phyloP scores from a whole-genome alignment of 306 rosid genomes.

The Citrullus colocynthis region DNA sequence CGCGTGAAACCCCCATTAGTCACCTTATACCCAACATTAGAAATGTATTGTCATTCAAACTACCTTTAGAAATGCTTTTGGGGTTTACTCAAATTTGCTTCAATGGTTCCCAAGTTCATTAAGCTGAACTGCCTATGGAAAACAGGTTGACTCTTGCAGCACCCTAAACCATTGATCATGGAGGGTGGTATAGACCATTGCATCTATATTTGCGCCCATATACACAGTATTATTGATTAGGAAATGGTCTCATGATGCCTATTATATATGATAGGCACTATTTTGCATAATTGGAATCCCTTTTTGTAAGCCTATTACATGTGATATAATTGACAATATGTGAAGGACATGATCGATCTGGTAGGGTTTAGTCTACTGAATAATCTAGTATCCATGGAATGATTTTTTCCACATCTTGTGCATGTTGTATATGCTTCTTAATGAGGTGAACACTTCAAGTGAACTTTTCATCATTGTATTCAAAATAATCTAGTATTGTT shows the following conservation, averaged over 20 bases:
- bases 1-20: background rate
- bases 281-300: background rate
- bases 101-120: background rate
- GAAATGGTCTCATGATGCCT: background rate
- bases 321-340: background rate
- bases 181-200: background rate
- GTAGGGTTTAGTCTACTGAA: background rate
- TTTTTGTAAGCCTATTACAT: no score
- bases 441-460: background rate
- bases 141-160: background rate
- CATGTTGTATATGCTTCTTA: background rate
- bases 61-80: background rate
- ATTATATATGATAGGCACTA: background rate
- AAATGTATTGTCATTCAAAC: background rate
- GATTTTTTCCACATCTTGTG: background rate
- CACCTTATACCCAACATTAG: background rate
- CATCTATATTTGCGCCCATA: background rate
- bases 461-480: background rate
- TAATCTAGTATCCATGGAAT: background rate
- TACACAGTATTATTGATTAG: background rate
- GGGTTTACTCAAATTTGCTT: background rate
- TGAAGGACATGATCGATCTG: background rate
- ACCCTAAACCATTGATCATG: background rate
- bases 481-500: background rate
- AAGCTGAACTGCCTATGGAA: background rate